A percentile compares a stretch with the other conserved stretches of the same genome.
Conservation (phyloP, 208 protist genomes). For the Leishmania amazonensis region DNA sequence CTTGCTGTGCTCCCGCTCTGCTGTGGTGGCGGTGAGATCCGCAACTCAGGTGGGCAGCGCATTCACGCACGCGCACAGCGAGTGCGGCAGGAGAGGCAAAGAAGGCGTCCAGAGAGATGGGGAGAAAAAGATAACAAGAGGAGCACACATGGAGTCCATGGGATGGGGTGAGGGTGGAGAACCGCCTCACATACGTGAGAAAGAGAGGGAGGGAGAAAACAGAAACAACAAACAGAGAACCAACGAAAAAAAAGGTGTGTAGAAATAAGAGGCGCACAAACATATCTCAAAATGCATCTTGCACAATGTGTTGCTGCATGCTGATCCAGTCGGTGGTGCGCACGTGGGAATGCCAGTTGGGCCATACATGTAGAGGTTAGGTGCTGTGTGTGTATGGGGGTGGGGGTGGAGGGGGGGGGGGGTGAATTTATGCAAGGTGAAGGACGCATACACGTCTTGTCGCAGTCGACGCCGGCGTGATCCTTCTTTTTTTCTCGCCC, state of each 20-base stretch:
- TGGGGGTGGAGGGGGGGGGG: not conserved
- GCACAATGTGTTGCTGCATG: not conserved
- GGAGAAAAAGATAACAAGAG: not conserved
- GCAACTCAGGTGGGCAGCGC: not conserved
- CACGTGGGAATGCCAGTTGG: not conserved
- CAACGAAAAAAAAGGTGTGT: not conserved
- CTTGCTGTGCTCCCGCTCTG: not conserved
- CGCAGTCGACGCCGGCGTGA: not conserved
- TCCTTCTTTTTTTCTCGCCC: not conserved
- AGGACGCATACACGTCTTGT: not conserved
- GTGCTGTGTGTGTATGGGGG: not conserved
- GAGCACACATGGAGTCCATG: not conserved
- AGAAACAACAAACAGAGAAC: not conserved
- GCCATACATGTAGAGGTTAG: not conserved
- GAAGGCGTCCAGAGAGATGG: not conserved
- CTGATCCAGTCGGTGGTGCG: not conserved
- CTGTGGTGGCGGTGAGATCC: not conserved
- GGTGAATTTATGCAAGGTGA: not conserved
- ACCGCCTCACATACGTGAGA: constrained; percentile 42
- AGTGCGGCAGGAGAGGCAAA: not conserved
- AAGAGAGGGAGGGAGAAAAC: not conserved
- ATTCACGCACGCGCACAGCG: not conserved
- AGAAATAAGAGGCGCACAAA: not conserved
- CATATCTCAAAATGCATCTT: not conserved
- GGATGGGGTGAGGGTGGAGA: not conserved